These are phyloP conservation scores for Aspergillus avenaceus DNA, from an alignment of 495 filamentous ascomycete species.

Conservation along the genomic window DNA sequence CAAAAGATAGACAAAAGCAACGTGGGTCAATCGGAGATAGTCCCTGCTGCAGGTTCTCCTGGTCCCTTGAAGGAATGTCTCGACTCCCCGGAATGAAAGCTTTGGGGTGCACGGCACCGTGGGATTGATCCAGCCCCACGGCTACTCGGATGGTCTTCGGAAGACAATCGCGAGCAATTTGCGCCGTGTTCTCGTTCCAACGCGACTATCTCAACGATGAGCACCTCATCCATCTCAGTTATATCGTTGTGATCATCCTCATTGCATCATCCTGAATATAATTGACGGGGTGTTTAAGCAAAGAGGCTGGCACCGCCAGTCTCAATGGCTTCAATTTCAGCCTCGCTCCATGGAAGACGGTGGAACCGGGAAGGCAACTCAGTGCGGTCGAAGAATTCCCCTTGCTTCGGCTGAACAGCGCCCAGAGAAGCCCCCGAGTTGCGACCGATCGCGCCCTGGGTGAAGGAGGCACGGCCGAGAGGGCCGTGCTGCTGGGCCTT, in stretches of 20 bases:
- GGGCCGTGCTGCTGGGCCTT: slow-evolving; percentile 94
- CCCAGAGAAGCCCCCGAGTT: slow-evolving; percentile 64
- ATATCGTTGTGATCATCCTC: slow-evolving; percentile 13
- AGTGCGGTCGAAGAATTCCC: slow-evolving; percentile 81
- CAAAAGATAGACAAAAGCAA: slow-evolving; percentile 17
- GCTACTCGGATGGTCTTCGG: not conserved
- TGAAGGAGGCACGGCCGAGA: slow-evolving; percentile 48
- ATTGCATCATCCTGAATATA: slow-evolving; percentile 14
- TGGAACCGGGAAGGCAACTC: slow-evolving; percentile 83
- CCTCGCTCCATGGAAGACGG: slow-evolving; percentile 62
- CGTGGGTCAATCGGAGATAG: slow-evolving; percentile 12
- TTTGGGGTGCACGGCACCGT: slow-evolving; percentile 1
- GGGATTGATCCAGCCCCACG: slow-evolving; percentile 1
- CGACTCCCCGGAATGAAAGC: not conserved
- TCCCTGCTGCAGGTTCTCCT: not conserved
- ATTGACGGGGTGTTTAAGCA: slow-evolving; percentile 31
- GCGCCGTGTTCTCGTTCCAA: not conserved
- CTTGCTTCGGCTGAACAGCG: slow-evolving; percentile 62
- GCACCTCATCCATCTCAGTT: slow-evolving; percentile 4
- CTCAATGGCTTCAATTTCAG: slow-evolving; percentile 94
- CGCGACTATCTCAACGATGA: not conserved
- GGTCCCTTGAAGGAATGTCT: not conserved
- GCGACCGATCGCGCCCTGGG: slow-evolving; percentile 56
- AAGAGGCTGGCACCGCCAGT: slow-evolving; percentile 77
- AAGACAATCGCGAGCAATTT: not conserved